Evolutionary conservation across 768 basidiomycete species (phyloP), one percentile per base, ranked within the genome.

Genomic region (Russula brevipes): DNA sequence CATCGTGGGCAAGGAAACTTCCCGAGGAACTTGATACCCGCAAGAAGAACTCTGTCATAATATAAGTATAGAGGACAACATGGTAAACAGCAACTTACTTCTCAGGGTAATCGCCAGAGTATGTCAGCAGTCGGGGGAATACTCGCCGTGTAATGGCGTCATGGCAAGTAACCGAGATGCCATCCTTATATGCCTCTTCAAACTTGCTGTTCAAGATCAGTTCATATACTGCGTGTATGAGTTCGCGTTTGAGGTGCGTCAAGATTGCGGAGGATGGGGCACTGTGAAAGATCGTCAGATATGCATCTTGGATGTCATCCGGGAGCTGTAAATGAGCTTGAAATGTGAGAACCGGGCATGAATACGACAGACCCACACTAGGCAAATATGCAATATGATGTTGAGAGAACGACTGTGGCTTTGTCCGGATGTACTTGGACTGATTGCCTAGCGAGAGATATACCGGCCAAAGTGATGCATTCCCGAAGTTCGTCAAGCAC

Each of bases 21-120:
- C 0, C 31, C 50, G 2, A 35, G 5, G 2, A 1, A 14, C 2
- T 44, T 24, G 30, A 55, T 55, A n/a, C 19, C 44, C 2, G 45
- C 30, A 3, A 57, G 7, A 9, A 45, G 5, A 49, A 19, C 39
- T 12, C 38, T 50, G 14, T 14, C 38, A 38, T 16, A 17, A n/a
- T 16, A 11, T 33, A 16, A 49, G 5, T 8, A 3, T 4, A 31
- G 4, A 2, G 30, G 10, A 2, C 2, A 60, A 3, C 1, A 39
- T 7, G 38, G 38, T 4, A 39, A 5, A 8, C 1, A 39, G 7
- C 24, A 16, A 63, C 66, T 11, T 38, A 74, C 73, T 73, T 71
- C 24, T 72, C 71, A 0, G 71, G 72, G 56, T 73, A 73, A 52
- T 61, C 60, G 0, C 35, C 44, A 4, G 60, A 70, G 45, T 74